Evolutionary conservation across 192 early-diverging fungal genomes (phyloP).

Genomic region (Rhizoclosmatium sp.): DNA sequence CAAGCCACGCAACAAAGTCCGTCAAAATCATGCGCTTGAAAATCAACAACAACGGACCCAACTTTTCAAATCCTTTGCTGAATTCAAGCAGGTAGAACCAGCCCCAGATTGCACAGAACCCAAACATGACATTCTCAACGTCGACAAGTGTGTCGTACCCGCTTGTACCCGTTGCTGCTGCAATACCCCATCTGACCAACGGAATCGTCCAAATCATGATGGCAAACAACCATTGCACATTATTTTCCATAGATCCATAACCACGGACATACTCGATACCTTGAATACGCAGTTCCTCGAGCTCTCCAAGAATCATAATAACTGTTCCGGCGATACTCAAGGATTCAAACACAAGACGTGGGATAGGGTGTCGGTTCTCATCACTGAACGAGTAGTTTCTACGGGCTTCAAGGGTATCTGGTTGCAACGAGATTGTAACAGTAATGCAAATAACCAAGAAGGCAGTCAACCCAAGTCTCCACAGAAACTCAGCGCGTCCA

Average conservation of each 20-base stretch:
- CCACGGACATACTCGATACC: constrained; percentile 17
- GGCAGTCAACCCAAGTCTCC: constrained; percentile 8
- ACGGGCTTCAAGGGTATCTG: constrained; percentile 2
- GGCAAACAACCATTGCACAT: constrained; percentile 31
- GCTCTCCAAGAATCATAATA: constrained; percentile 2
- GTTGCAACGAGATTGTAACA: constrained; percentile 19
- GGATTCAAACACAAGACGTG: constrained; percentile 14
- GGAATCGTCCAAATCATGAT: constrained; percentile 9
- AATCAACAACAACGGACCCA: constrained; percentile 37
- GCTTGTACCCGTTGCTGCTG: not conserved
- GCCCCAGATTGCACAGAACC: constrained; percentile 22
- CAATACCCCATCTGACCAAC: constrained; percentile 22
- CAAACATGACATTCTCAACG: constrained; percentile 28
- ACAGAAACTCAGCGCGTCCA: constrained; percentile 27
- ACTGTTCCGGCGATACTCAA: not conserved
- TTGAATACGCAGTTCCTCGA: constrained; percentile 22
- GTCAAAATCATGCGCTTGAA: constrained; percentile 32
- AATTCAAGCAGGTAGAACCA: constrained; percentile 29
- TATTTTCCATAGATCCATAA: constrained; percentile 22
- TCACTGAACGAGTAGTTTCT: constrained; percentile 14
- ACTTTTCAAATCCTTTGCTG: constrained; percentile 25
- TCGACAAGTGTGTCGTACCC: not conserved
- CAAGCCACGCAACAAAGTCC: constrained; percentile 25
- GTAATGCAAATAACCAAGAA: constrained; percentile 16
- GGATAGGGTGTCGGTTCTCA: constrained; percentile 3